phyloP scores from a whole-genome alignment of 176 grass and related monocot species.

The Calamus simplicifolius region DNA sequence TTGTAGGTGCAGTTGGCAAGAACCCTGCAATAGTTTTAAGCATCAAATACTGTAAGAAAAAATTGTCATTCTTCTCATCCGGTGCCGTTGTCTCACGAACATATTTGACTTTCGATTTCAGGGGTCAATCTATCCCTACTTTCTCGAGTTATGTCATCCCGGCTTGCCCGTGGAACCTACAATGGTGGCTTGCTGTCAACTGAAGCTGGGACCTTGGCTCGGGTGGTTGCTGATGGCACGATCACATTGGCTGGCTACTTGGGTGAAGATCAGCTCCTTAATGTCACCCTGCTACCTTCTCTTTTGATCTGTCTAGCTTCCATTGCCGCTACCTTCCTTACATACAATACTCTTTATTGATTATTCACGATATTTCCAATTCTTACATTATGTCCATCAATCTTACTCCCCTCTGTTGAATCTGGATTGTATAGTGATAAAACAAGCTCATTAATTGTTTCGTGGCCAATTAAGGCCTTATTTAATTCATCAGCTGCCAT shows the following conservation, averaged over 20 bases:
- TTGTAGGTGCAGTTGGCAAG: too few species aligned
- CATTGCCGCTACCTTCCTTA: conserved; percentile 56
- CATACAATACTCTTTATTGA: conserved; percentile 79
- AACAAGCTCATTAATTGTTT: too few species aligned
- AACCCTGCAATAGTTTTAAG: too few species aligned
- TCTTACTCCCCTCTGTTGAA: too few species aligned
- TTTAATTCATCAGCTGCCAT: too few species aligned
- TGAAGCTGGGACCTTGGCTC: conserved; percentile 76
- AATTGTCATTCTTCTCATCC: too few species aligned
- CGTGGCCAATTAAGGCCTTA: too few species aligned
- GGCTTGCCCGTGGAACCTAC: conserved; percentile 76
- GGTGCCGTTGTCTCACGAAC: too few species aligned
- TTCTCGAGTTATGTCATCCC: conserved; percentile 85
- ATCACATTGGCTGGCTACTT: conserved; percentile 89
- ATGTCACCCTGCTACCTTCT: conserved; percentile 69
- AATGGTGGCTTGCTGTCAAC: conserved; percentile 88
- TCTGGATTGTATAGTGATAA: too few species aligned
- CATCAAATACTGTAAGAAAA: too few species aligned
- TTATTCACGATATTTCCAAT: neutral
- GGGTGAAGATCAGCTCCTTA: conserved; percentile 54
- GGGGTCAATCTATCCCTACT: conserved; percentile 85
- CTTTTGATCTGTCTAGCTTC: conserved; percentile 70
- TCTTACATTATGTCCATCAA: too few species aligned
- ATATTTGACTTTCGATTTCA: conserved; percentile 27
- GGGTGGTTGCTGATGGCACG: conserved; percentile 72